These are phyloP conservation scores for Trichoderma citrinoviride DNA, from an alignment of 2,329 filamentous ascomycete genomes.

Conservation along the genomic window DNA sequence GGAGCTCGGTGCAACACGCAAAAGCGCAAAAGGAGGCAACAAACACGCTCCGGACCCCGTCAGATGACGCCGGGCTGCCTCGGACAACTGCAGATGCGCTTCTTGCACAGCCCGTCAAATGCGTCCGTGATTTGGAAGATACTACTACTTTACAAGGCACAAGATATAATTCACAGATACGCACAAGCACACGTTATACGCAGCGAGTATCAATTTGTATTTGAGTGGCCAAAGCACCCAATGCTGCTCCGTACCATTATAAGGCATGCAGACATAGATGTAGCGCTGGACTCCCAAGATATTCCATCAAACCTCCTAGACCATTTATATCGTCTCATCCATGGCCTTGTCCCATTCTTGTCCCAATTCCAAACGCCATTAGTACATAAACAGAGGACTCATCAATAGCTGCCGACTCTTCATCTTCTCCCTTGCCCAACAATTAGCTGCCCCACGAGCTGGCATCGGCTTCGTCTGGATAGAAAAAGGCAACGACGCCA, in stretches of 20 bases:
- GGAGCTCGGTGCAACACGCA: too few relatives aligned
- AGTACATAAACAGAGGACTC: neutral
- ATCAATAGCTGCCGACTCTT: neutral
- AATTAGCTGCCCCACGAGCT: slow-evolving; percentile 38
- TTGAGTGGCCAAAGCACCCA: too few relatives aligned
- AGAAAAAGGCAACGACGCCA: slow-evolving; percentile 64
- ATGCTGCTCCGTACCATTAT: too few relatives aligned
- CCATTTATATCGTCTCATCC: slow-evolving; percentile 2
- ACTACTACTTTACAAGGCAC: too few relatives aligned
- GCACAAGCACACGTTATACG: too few relatives aligned
- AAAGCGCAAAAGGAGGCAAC: too few relatives aligned
- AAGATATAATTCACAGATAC: too few relatives aligned
- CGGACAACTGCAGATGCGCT: neutral
- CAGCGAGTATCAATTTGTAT: too few relatives aligned
- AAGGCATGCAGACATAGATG: too few relatives aligned
- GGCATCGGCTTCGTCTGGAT: slow-evolving; percentile 51
- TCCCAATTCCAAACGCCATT: neutral
- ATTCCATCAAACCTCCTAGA: neutral
- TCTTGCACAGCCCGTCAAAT: neutral
- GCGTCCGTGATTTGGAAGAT: neutral
- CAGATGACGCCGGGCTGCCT: too few relatives aligned
- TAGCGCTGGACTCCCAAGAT: neutral
- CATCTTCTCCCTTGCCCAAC: neutral
- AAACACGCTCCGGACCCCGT: too few relatives aligned
- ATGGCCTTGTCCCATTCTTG: neutral